A percentile compares a stretch with the other conserved stretches of the same genome.
Evolutionary conservation across 1,284 basidiomycete species (phyloP).

Genomic region (Farysia itapuensis): DNA sequence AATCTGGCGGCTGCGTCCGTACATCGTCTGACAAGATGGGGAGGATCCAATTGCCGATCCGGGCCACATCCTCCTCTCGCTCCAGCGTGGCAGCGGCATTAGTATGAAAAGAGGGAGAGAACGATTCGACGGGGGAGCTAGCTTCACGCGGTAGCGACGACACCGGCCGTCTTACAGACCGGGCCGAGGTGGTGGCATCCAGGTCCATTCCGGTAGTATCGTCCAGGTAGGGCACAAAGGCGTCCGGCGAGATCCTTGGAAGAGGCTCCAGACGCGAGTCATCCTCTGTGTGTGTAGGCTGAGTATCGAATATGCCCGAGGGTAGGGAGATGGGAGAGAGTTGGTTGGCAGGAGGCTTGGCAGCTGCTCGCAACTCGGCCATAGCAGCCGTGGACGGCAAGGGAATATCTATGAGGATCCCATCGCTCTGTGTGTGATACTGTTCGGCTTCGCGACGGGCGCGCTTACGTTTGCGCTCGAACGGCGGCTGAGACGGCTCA

Average conservation of each 20-base stretch:
- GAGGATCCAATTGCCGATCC: conserved; percentile 21
- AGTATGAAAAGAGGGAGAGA: conserved; percentile 10
- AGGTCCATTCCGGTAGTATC: conserved; percentile 25
- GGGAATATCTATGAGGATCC: conserved; percentile 10
- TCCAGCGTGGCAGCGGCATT: neutral
- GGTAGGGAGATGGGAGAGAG: conserved; percentile 2
- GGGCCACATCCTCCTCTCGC: conserved; percentile 13
- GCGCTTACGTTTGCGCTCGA: conserved; percentile 11
- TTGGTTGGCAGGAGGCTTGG: conserved; percentile 3
- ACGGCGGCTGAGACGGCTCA: neutral
- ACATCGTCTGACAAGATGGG: conserved; percentile 21
- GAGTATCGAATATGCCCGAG: too few species aligned
- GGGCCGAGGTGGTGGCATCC: neutral
- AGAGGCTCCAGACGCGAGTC: conserved; percentile 6
- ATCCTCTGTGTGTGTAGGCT: neutral
- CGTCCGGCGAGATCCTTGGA: conserved; percentile 9
- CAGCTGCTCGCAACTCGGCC: conserved; percentile 9
- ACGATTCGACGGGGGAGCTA: conserved; percentile 26
- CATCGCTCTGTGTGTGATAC: neutral
- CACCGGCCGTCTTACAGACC: neutral
- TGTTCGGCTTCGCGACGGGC: neutral
- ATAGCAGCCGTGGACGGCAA: conserved; percentile 18
- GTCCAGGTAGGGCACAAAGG: conserved; percentile 26
- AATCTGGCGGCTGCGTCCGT: conserved; percentile 6
- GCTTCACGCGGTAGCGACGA: neutral